Evolutionary conservation across 2,329 filamentous ascomycete genomes (phyloP).

Genomic region (Leptodontidium sp.): DNA sequence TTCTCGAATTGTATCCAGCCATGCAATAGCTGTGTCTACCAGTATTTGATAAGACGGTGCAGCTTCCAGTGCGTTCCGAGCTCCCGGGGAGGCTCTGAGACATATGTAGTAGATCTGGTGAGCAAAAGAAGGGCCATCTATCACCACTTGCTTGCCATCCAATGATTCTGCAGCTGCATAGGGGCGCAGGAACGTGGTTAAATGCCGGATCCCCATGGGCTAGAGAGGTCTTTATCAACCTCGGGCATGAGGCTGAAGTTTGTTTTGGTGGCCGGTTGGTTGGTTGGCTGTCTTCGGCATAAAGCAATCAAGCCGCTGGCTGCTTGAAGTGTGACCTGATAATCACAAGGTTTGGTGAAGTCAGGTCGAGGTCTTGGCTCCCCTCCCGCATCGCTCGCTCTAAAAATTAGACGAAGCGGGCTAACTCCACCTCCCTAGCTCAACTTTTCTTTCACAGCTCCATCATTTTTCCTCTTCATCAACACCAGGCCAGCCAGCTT

Average conservation of each 20-base stretch:
- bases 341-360: neutral
- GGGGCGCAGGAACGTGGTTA: slow-evolving; percentile 61
- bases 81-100: slow-evolving; percentile 49
- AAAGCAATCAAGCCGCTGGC: too few relatives aligned
- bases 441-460: slow-evolving; percentile 10
- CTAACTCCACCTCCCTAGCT: neutral
- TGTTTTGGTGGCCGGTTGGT: neutral
- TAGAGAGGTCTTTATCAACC: neutral
- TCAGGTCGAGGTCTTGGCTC: neutral
- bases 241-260: neutral
- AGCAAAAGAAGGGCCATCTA: slow-evolving; percentile 83
- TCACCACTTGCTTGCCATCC: slow-evolving; percentile 55
- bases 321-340: neutral
- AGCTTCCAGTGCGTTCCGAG: slow-evolving; percentile 57
- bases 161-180: slow-evolving; percentile 57
- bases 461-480: slow-evolving; percentile 19
- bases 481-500: slow-evolving; percentile 18
- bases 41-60: slow-evolving; percentile 71
- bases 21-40: slow-evolving; percentile 64
- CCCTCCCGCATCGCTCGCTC: neutral
- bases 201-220: slow-evolving; percentile 66
- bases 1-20: slow-evolving; percentile 66
- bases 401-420: slow-evolving; percentile 16
- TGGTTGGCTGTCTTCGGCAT: neutral
- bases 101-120: slow-evolving; percentile 74